phyloP scores from a whole-genome alignment of 176 grass and related monocot genomes.

The Oryza glaberrima region DNA sequence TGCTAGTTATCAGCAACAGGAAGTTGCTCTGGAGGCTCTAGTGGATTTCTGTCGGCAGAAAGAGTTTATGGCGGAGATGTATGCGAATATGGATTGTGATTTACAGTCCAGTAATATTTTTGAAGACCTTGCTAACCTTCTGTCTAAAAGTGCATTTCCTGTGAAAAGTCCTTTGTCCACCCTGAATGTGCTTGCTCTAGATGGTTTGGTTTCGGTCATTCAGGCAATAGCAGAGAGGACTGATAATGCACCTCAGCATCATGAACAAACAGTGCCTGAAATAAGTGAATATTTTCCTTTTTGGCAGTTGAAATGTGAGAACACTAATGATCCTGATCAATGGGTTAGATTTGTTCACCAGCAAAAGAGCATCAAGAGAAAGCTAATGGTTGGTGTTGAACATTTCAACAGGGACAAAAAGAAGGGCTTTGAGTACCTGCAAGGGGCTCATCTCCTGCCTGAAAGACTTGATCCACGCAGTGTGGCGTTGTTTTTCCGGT shows the following conservation, averaged over 20 bases:
- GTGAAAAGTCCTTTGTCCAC: slow-evolving; percentile 87
- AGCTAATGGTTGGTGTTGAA: slow-evolving; percentile 82
- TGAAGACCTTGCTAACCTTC: slow-evolving; percentile 91
- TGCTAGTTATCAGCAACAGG: slow-evolving; percentile 93
- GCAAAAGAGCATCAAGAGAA: slow-evolving; percentile 87
- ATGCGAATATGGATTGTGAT: slow-evolving; percentile 97
- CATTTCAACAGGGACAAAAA: slow-evolving; percentile 92
- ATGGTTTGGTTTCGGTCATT: slow-evolving; percentile 82
- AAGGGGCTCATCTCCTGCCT: slow-evolving; percentile 89
- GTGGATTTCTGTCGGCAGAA: slow-evolving; percentile 97
- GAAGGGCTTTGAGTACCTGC: slow-evolving; percentile 94
- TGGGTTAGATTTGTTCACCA: slow-evolving; percentile 90
- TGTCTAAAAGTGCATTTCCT: slow-evolving; percentile 93
- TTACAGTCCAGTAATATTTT: slow-evolving; percentile 90
- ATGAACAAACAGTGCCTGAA: slow-evolving; percentile 59
- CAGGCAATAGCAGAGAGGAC: slow-evolving; percentile 81
- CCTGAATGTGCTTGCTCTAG: slow-evolving; percentile 85
- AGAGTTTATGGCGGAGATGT: slow-evolving; percentile 98
- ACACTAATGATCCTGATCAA: slow-evolving; percentile 65
- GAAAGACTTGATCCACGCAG: slow-evolving; percentile 86
- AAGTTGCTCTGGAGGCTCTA: slow-evolving; percentile 91
- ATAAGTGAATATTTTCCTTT: slow-evolving; percentile 89
- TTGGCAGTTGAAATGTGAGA: slow-evolving; percentile 79
- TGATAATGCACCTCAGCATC: slow-evolving; percentile 53
- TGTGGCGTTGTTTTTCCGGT: slow-evolving; percentile 86